A percentile compares a stretch with the other conserved stretches of the same genome.
Conservation (phyloP, 305 asterid genomes). For the Fraxinus paxiana region DNA sequence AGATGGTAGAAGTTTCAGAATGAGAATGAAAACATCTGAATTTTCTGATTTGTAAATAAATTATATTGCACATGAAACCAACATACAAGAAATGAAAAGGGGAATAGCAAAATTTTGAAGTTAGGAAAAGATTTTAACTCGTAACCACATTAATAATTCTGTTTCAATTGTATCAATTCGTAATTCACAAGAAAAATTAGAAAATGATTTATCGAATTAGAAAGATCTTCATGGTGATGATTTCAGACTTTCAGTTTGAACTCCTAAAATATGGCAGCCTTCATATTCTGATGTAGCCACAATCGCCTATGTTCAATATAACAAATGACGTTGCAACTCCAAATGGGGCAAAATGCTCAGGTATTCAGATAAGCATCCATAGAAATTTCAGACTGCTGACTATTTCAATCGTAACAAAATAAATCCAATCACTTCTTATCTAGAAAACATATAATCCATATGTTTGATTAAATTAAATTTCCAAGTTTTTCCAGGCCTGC, state of each 20-base stretch:
- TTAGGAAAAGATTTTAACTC: not conserved
- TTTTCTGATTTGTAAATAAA: not conserved
- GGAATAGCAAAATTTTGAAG: not conserved
- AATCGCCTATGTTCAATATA: not conserved
- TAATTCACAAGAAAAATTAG: not conserved
- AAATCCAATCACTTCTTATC: not conserved
- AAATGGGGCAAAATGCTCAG: not conserved
- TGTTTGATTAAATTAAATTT: not conserved
- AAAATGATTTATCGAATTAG: not conserved
- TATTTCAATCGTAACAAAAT: not conserved
- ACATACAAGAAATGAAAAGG: not conserved
- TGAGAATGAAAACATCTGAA: conserved; percentile 24
- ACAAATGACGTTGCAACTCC: not conserved
- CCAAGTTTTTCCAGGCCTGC: not conserved
- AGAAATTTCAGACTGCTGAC: not conserved
- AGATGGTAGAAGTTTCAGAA: conserved; percentile 28
- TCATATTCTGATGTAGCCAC: not conserved
- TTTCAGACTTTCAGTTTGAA: not conserved
- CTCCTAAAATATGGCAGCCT: not conserved
- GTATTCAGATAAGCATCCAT: not conserved
- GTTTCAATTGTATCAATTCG: not conserved
- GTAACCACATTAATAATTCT: not conserved
- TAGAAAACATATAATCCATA: conserved; percentile 1
- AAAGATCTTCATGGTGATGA: not conserved
- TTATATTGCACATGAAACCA: not conserved